phyloP scores from a whole-genome alignment of 345 rosid genomes.

The Corchorus capsularis region DNA sequence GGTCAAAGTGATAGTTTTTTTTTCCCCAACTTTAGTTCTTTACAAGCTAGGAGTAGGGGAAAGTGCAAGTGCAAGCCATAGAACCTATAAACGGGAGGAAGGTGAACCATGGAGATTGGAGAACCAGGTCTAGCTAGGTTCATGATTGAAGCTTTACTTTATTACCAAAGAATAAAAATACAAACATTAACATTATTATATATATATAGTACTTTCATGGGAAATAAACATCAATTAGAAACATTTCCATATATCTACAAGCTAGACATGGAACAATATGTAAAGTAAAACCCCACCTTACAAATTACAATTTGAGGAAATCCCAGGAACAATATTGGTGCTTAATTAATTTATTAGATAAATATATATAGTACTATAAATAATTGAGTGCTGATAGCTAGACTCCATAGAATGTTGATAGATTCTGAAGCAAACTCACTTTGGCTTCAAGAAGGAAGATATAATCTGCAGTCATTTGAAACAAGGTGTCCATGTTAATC shows the following conservation, averaged over 20 bases:
- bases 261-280: not conserved
- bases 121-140: no score
- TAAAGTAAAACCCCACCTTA: not conserved
- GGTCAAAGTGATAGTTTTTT: no score
- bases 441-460: slow-evolving; percentile 26
- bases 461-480: slow-evolving; percentile 18
- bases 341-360: not conserved
- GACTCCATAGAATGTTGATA: slow-evolving; percentile 24
- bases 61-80: no score
- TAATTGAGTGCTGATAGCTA: not conserved
- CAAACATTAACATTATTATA: not conserved
- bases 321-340: not conserved
- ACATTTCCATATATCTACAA: not conserved
- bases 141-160: not conserved
- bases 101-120: no score
- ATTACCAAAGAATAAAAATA: not conserved
- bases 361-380: no score
- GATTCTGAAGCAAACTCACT: slow-evolving; percentile 26
- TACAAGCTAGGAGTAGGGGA: no score
- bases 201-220: not conserved
- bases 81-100: no score
- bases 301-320: not conserved
- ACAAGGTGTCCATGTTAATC: slow-evolving; percentile 23
- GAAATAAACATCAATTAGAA: not conserved
- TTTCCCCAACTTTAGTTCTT: no score